Base-by-base conservation (phyloP, 2,329 filamentous ascomycete genomes). In the Curvularia sp. region DNA sequence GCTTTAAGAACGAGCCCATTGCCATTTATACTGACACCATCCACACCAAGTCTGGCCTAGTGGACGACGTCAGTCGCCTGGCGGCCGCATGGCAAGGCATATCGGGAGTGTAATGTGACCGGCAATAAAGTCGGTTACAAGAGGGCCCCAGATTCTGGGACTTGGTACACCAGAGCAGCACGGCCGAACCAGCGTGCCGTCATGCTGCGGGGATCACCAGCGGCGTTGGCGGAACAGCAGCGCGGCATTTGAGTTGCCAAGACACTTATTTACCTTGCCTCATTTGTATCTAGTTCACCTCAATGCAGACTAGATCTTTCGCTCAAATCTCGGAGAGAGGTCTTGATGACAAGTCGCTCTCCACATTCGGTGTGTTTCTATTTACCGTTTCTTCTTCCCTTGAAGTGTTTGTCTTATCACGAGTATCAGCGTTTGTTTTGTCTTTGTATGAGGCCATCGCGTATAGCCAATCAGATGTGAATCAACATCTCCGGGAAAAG, bases 61-160 rank as follows among this genome's bases (percentile, higher is more conserved):
- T 58, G 64, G 47, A 49, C 54, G 55, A 57, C 39, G 53, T 53
- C 56, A 64, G 55, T 30, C 20, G 20, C 49, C 46, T 24, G 22
- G 22, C 22, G 50, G 28, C 42, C 13, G 22, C 58, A 71, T 70
- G 68, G 67, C 68, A 71, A 49, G 55, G 58, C 55, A 63, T 50
- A 44, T 65, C 68, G 68, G 68, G 65, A 69, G 46, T 67, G 53
- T 58, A 30, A 47, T 20, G 49, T 46, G 35, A 54, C 60, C 68
- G 68, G 68, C 68, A 71, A 65, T 61, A 63, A 60, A 60, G 48
- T 71, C 68, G 68, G 68, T 44, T 71, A 62, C 58, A 60, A 60
- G 31, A 50, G 20, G 52, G 50, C 49, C 55, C 62, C 56, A 63
- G 48, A 41, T 53, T 39, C 22, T 57, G 49, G 49, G 22, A 31